Conservation (phyloP, 805 yeast species). For the Isabelozyma rhagii region DNA sequence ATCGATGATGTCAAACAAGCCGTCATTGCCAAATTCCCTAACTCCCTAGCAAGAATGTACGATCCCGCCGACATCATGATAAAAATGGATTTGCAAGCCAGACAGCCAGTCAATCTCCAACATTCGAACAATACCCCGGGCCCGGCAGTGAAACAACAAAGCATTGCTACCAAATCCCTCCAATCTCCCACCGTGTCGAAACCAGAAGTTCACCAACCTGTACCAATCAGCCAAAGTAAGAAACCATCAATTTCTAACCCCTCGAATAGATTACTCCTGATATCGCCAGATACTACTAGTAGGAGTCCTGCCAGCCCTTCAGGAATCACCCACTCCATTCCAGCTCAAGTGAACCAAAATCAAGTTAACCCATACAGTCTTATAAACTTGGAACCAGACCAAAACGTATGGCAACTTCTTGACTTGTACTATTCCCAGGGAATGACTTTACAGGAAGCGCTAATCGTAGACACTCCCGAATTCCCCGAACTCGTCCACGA, state of each 20-base stretch:
- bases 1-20: slow-evolving; percentile 79
- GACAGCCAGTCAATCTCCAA: slow-evolving; percentile 3
- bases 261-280: neutral
- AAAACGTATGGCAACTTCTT: slow-evolving; percentile 51
- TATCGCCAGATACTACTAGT: slow-evolving; percentile 1
- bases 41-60: slow-evolving; percentile 54
- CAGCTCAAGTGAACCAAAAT: neutral
- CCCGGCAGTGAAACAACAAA: slow-evolving; percentile 11
- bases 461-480: slow-evolving; percentile 52
- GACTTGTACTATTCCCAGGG: slow-evolving; percentile 65
- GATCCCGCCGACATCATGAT: slow-evolving; percentile 69
- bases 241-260: neutral
- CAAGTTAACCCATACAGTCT: neutral
- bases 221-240: neutral
- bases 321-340: neutral
- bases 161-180: neutral
- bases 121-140: neutral
- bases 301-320: slow-evolving; percentile 7
- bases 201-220: slow-evolving; percentile 1
- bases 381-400: slow-evolving; percentile 54
- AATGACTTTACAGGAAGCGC: slow-evolving; percentile 63
- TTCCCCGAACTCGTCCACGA: neutral
- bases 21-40: slow-evolving; percentile 63
- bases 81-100: slow-evolving; percentile 22
- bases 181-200: neutral